These are phyloP conservation scores for Drechslera avenae DNA, from an alignment of 2,329 filamentous ascomycete genomes.

Conservation along the genomic window DNA sequence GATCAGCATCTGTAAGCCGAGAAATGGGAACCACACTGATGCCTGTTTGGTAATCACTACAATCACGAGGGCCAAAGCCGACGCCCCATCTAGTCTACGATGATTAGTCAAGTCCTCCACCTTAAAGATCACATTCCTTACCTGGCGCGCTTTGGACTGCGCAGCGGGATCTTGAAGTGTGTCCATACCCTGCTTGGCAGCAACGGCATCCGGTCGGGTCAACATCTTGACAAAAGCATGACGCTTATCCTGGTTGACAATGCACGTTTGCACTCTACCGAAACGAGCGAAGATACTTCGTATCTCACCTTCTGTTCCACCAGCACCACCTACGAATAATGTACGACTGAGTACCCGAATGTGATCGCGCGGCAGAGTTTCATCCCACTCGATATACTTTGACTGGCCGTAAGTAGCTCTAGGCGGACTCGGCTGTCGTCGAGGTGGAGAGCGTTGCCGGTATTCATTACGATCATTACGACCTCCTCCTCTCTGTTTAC, in stretches of 20 bases:
- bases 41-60: constrained; percentile 91
- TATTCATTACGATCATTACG: constrained; percentile 65
- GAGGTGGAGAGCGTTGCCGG: constrained; percentile 83
- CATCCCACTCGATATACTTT: constrained; percentile 84
- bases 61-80: constrained; percentile 94
- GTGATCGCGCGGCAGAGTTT: constrained; percentile 70
- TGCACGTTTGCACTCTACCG: constrained; percentile 93
- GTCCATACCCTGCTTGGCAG: constrained; percentile 87
- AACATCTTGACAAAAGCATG: constrained; percentile 99
- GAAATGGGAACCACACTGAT: constrained; percentile 92
- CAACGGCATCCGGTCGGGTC: constrained; percentile 80
- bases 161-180: constrained; percentile 72
- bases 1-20: constrained; percentile 91
- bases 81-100: constrained; percentile 91
- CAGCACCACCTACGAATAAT: constrained; percentile 91
- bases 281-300: constrained; percentile 79
- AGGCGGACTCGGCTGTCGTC: constrained; percentile 63
- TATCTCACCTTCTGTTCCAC: constrained; percentile 76
- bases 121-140: constrained; percentile 23
- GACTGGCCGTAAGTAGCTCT: constrained; percentile 45
- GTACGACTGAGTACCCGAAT: constrained; percentile 91
- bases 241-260: constrained; percentile 96
- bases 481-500: constrained; percentile 51
- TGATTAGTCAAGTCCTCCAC: constrained; percentile 21
- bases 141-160: constrained; percentile 63